Conservation (phyloP, 2,329 filamentous ascomycete genomes). For the Didymellaceae sp. region DNA sequence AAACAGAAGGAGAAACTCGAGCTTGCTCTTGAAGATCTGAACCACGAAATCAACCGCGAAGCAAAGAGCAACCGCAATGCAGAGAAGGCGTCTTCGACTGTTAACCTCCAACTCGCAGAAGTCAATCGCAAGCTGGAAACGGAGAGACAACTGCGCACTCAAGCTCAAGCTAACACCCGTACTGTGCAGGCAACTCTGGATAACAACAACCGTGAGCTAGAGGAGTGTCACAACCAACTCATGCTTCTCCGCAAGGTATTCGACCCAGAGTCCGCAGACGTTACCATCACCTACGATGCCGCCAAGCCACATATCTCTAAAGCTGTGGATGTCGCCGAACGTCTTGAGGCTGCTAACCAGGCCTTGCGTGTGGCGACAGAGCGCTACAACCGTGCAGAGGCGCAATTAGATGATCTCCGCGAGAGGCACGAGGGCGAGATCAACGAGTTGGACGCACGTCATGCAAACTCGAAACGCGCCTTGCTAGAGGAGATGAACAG, state of each 20-base stretch:
- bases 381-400: conserved; percentile 80
- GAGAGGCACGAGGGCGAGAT: conserved; percentile 75
- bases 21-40: conserved; percentile 86
- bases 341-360: conserved; percentile 87
- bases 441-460: conserved; percentile 66
- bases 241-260: conserved; percentile 85
- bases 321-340: conserved; percentile 78
- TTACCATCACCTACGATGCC: conserved; percentile 72
- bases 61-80: conserved; percentile 88
- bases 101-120: conserved; percentile 84
- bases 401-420: conserved; percentile 79
- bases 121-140: conserved; percentile 88
- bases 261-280: conserved; percentile 73
- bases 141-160: conserved; percentile 81
- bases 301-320: conserved; percentile 71
- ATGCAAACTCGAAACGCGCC: conserved; percentile 71
- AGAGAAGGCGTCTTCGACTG: conserved; percentile 83
- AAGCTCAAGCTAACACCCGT: conserved; percentile 84
- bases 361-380: conserved; percentile 84
- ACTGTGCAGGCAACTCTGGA: conserved; percentile 82
- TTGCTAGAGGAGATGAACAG: conserved; percentile 86
- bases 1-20: conserved; percentile 95
- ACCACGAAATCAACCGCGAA: conserved; percentile 88
- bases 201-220: conserved; percentile 78
- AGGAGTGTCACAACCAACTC: conserved; percentile 79